Base-by-base conservation (phyloP, 108 stramenopile genomes). In the Nitzschia sp. region DNA sequence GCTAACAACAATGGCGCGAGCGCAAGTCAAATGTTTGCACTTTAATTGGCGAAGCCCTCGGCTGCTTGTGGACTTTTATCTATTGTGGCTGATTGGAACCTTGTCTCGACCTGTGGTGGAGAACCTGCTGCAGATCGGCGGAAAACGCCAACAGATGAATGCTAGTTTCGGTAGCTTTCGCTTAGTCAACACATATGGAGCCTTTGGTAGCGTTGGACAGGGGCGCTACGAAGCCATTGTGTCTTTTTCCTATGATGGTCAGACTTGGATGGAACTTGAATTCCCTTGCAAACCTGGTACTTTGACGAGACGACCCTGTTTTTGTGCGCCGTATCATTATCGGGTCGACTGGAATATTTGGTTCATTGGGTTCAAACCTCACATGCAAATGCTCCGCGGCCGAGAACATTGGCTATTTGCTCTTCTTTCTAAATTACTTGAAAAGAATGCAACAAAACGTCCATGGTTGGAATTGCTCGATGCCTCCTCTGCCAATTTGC, bases 321-420 rank as follows among this genome's bases (percentile, higher is more conserved):
- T 88, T 58, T 83, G 87, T 68, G 80, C 85, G 34, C 92, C 92
- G 21, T 90, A 91, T 68, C 92, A 94, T 66, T 85, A 87, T 58
- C 79, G 70, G 17, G 69, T 94, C 19, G 92, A 91, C 65, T 94
- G 92, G 92, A 83, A 81, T 55, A 82, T 88, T 47, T 88, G 87
- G 87, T 87, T 87, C 54, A 64, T 84, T 27, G 86, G 83, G 0
- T 87, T 84, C 76, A 75, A 79, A 68, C 83, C 86, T 13, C 84
- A 85, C 35, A 32, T 58, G 28, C 26, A 58, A 1, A 77, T 77
- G 64, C 63, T 85, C 9, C 71, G 72, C 32, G 38, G 58, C 26
- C 65, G 84, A 46, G 81, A 85, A 71, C 53, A 30, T 0, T 85
- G 84, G 84, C 6, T 85, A 52, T 85, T 71, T 70, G 46, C 66